phyloP scores from a whole-genome alignment of 2,329 filamentous ascomycete species.

The Colletotrichum sp. region DNA sequence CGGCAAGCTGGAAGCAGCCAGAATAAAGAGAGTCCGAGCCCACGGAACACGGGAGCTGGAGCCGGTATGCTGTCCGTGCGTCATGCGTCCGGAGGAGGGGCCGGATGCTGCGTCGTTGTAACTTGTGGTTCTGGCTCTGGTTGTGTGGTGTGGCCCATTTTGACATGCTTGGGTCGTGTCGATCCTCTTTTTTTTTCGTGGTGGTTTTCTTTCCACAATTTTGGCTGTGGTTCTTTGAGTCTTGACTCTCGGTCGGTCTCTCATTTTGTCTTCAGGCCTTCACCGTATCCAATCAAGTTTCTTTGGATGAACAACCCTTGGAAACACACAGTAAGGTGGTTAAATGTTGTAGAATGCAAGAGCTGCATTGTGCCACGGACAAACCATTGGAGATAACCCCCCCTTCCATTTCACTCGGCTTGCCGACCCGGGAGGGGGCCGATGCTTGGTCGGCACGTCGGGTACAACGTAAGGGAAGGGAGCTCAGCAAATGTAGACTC shows the following conservation, averaged over 20 bases:
- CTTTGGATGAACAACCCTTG: not conserved
- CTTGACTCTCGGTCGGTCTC: not conserved
- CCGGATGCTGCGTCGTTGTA: not conserved
- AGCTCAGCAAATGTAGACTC: not conserved
- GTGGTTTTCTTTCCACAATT: not conserved
- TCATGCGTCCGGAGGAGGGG: slow-evolving; percentile 13
- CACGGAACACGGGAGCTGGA: slow-evolving; percentile 15
- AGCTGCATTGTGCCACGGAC: not conserved
- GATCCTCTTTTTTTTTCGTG: not conserved
- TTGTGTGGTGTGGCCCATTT: not conserved
- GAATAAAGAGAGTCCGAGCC: slow-evolving; percentile 10
- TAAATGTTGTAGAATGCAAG: not conserved
- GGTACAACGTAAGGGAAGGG: not conserved
- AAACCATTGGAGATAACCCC: not conserved
- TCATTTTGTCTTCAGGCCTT: not conserved
- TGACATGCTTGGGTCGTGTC: not conserved
- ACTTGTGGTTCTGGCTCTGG: not conserved
- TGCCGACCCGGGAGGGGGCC: not conserved
- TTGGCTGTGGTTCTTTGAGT: not conserved
- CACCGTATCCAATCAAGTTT: not conserved
- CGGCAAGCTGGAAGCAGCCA: not conserved
- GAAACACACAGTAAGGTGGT: too few relatives aligned
- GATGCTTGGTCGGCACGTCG: not conserved
- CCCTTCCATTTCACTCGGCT: not conserved
- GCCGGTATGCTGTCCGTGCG: slow-evolving; percentile 6